A percentile compares a stretch with the other conserved stretches of the same genome.
These are phyloP conservation scores for Claviceps monticola DNA, from an alignment of 2,329 filamentous ascomycete genomes.

Conservation along the genomic window DNA sequence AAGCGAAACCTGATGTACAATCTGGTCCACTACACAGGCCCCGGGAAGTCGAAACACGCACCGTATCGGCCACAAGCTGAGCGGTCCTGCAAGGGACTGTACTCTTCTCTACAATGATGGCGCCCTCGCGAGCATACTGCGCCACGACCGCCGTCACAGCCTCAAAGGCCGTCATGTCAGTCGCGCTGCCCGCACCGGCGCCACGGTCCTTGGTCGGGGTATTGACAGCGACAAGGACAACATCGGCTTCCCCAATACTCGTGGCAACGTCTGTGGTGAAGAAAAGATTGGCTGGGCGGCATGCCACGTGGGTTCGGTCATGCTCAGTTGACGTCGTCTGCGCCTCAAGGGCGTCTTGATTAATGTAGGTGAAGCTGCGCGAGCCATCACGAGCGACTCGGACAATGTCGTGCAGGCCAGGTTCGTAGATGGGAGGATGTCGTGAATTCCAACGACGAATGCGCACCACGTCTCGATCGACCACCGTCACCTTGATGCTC, in stretches of 20 bases:
- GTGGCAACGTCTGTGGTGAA: slow-evolving; percentile 56
- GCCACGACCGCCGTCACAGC: slow-evolving; percentile 55
- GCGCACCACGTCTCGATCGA: slow-evolving; percentile 51
- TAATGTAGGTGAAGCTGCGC: slow-evolving; percentile 27
- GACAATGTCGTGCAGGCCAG: slow-evolving; percentile 55
- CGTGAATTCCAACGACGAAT: slow-evolving; percentile 62
- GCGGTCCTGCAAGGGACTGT: slow-evolving; percentile 68
- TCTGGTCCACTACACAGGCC: not conserved
- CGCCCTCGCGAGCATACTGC: slow-evolving; percentile 47
- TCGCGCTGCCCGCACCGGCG: slow-evolving; percentile 54
- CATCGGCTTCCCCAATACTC: slow-evolving; percentile 52
- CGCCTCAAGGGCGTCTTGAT: slow-evolving; percentile 19
- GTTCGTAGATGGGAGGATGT: slow-evolving; percentile 64
- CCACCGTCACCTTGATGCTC: slow-evolving; percentile 56
- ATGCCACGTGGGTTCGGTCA: slow-evolving; percentile 21
- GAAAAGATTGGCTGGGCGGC: slow-evolving; percentile 50
- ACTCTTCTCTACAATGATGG: slow-evolving; percentile 70
- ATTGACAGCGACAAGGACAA: slow-evolving; percentile 66
- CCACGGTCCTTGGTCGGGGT: slow-evolving; percentile 64
- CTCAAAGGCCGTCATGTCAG: slow-evolving; percentile 61
- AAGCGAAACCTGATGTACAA: too few relatives aligned
- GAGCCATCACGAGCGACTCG: slow-evolving; percentile 47
- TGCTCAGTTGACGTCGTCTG: slow-evolving; percentile 19
- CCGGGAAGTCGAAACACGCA: slow-evolving; percentile 23
- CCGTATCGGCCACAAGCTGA: slow-evolving; percentile 53